Base-by-base conservation (phyloP, 345 rosid species). In the Isatis tinctoria region DNA sequence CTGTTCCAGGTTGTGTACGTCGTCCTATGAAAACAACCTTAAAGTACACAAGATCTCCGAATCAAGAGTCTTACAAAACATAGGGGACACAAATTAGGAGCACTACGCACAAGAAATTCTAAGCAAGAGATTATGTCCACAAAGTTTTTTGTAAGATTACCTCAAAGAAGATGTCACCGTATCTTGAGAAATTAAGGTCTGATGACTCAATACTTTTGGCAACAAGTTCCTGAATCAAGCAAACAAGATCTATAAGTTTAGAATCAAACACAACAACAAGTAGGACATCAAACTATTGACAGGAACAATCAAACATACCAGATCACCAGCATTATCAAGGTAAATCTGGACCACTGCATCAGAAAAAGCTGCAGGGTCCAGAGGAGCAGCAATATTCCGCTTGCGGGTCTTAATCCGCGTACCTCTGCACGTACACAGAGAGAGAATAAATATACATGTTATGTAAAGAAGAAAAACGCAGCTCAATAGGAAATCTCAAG, bases 321-420 rank as follows among this genome's bases (percentile, higher is more conserved):
- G 81, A 87, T 94, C 95, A 82, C 98, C 98, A 88, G 84, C 95
- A 87, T 86, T 91, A 73, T 94, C 97, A 87, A 88, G 59, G 76
- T 94, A 94, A 74, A 94, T 91, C 95, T 86, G 93, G 85, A 94
- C 90, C 91, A 94, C 95, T 78, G 92, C 96, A 88, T 90, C 97
- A 20, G 98, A 84, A 82, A 91, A 91, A 18, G 95, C 89, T 74
- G 97, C 93, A 91, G 98, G 95, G 93, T 90, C 97, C 84, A 90
- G 87, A 7, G 98, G 97, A 11, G 93, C 95, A 7, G 97, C 90
- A 64, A 94, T 94, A 73, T 94, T 94, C 87, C 97, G 90, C 84
- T 94, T 94, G 97, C 97, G 97, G 97, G 98, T 84, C 97, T 94
- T 94, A 91, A 94, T 94, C 97, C 97, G 98, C 97, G 97, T 87